These are phyloP conservation scores for Paraglomus brasilianum DNA, from an alignment of 192 early-diverging fungal species.

Conservation along the genomic window DNA sequence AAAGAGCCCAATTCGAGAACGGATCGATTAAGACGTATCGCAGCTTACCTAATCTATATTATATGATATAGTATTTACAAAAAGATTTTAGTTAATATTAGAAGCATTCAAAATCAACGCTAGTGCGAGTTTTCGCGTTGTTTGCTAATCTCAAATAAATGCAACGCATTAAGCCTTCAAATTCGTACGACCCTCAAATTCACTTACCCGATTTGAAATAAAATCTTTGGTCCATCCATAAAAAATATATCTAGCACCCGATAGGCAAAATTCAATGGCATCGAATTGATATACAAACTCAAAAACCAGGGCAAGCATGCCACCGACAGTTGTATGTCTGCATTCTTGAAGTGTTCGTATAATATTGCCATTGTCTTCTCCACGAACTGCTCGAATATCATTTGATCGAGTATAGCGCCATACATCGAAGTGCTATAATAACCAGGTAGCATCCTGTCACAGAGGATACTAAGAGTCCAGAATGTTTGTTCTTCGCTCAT, in stretches of 20 bases:
- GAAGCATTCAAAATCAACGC: background rate
- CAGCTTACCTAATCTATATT: slow-evolving; percentile 28
- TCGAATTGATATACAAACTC: slow-evolving; percentile 93
- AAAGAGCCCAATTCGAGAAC: background rate
- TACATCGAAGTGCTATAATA: slow-evolving; percentile 99
- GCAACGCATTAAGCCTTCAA: slow-evolving; percentile 8
- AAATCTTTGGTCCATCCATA: slow-evolving; percentile 93
- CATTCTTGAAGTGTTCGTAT: slow-evolving; percentile 75
- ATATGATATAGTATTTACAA: background rate
- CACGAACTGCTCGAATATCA: slow-evolving; percentile 89
- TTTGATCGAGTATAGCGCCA: slow-evolving; percentile 92
- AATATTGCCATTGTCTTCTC: slow-evolving; percentile 91
- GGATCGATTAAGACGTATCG: background rate
- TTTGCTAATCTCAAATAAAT: background rate
- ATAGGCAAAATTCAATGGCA: slow-evolving; percentile 86
- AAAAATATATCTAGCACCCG: slow-evolving; percentile 96
- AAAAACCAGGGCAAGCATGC: slow-evolving; percentile 98
- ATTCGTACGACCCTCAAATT: slow-evolving; percentile 17
- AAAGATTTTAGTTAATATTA: background rate
- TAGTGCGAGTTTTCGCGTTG: background rate
- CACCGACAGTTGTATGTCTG: slow-evolving; percentile 94
- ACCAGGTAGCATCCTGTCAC: slow-evolving; percentile 87
- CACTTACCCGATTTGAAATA: slow-evolving; percentile 86
- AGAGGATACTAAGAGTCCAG: slow-evolving; percentile 89
- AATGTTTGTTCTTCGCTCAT: slow-evolving; percentile 97